These are phyloP conservation scores for Toxoplasma gondii DNA, from an alignment of 169 alveolate genomes.

Conservation along the genomic window DNA sequence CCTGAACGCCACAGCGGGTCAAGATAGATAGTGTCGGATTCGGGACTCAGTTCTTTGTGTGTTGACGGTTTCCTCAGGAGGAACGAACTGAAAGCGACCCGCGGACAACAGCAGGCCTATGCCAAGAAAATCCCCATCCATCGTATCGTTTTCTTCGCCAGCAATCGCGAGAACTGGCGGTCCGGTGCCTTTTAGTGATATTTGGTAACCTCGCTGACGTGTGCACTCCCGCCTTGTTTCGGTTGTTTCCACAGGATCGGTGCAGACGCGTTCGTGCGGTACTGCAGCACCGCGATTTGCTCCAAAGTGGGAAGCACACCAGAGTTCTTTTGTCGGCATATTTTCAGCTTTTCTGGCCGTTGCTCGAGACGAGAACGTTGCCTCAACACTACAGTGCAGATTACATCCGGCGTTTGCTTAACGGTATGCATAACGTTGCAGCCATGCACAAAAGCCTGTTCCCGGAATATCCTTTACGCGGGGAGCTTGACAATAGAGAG, in stretches of 20 bases:
- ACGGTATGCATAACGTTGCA: slow-evolving; percentile 1
- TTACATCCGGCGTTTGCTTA: neutral
- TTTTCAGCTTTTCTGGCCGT: slow-evolving; percentile 9
- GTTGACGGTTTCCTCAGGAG: no score
- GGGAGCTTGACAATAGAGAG: slow-evolving; percentile 21
- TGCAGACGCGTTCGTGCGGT: neutral
- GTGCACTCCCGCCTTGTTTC: slow-evolving; percentile 26
- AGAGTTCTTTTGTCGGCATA: neutral
- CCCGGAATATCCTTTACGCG: neutral
- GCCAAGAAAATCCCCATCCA: neutral
- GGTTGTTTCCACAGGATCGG: neutral
- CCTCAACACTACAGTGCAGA: neutral
- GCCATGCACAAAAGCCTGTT: neutral
- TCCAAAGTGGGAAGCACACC: neutral
- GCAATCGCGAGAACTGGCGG: slow-evolving; percentile 3
- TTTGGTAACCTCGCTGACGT: neutral
- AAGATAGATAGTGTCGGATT: no score
- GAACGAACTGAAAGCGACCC: no score
- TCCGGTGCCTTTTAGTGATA: neutral
- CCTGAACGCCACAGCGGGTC: no score
- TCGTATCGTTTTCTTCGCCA: neutral
- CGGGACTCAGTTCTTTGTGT: no score
- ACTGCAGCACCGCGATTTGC: neutral
- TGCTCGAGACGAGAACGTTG: neutral
- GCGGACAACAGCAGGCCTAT: no score